Conservation (phyloP, 371 early-diverging fungal genomes). For the Thermomucor indicae-seudaticae region DNA sequence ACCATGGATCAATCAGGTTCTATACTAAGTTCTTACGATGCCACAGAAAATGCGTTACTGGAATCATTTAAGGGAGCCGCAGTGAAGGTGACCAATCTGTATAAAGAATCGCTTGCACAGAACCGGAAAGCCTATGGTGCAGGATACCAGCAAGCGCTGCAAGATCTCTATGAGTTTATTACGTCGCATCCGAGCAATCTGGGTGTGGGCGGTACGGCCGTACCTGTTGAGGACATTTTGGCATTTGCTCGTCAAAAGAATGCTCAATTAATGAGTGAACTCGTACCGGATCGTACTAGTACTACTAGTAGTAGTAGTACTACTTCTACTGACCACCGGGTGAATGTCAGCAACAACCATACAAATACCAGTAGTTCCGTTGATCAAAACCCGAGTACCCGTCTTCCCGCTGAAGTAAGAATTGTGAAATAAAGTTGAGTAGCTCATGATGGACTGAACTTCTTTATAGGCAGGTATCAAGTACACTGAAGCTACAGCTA, state of each 20-base stretch:
- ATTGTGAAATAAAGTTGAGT: no score
- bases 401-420: no score
- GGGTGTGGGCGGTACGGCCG: slow-evolving; percentile 20
- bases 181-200: slow-evolving; percentile 38
- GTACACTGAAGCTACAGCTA: slow-evolving; percentile 7
- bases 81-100: slow-evolving; percentile 64
- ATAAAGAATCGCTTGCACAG: slow-evolving; percentile 66
- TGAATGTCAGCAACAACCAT: no score
- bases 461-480: no score
- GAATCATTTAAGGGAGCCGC: slow-evolving; percentile 71
- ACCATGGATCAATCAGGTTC: slow-evolving; percentile 5
- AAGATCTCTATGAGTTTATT: slow-evolving; percentile 64
- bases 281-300: no score
- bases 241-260: slow-evolving; percentile 45
- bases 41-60: slow-evolving; percentile 52
- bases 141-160: slow-evolving; percentile 73
- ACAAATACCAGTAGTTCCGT: no score
- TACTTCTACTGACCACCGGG: no score
- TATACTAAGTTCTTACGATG: slow-evolving; percentile 40
- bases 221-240: slow-evolving; percentile 56
- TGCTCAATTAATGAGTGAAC: slow-evolving; percentile 41
- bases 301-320: no score
- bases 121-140: slow-evolving; percentile 56
- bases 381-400: no score
- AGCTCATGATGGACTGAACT: no score